Conservation (phyloP, 2,329 filamentous ascomycete species). For the Huntiella decipiens region DNA sequence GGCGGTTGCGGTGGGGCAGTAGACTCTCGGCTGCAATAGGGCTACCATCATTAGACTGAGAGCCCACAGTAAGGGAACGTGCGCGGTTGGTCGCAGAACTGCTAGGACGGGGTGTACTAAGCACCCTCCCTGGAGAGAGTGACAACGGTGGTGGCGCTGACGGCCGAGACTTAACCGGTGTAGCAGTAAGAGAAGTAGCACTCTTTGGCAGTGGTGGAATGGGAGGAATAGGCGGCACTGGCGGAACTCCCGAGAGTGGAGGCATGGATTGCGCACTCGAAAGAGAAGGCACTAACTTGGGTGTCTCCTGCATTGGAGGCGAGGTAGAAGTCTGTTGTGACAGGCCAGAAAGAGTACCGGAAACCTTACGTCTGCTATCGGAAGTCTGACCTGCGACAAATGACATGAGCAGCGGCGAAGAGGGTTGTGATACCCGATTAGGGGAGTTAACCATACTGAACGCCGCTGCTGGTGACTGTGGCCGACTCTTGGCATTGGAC, state of each 20-base stretch:
- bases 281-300: constrained; percentile 19
- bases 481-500: constrained; percentile 70
- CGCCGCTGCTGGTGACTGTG: constrained; percentile 61
- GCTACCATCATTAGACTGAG: constrained; percentile 86
- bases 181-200: constrained; percentile 32
- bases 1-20: constrained; percentile 64
- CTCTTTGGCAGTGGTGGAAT: constrained; percentile 39
- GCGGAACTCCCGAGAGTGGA: not conserved
- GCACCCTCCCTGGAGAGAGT: constrained; percentile 43
- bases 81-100: constrained; percentile 46
- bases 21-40: constrained; percentile 49
- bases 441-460: constrained; percentile 55
- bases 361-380: constrained; percentile 72
- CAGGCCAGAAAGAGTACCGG: constrained; percentile 67
- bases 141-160: constrained; percentile 32
- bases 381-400: constrained; percentile 72
- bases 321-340: constrained; percentile 49
- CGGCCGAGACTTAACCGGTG: constrained; percentile 37
- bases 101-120: constrained; percentile 39
- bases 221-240: not conserved
- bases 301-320: constrained; percentile 2
- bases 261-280: constrained; percentile 23
- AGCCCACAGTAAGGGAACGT: constrained; percentile 81
- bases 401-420: constrained; percentile 84
- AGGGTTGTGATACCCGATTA: constrained; percentile 34